These are phyloP conservation scores for Vicia sativa DNA, from an alignment of 306 rosid genomes.

Conservation along the genomic window DNA sequence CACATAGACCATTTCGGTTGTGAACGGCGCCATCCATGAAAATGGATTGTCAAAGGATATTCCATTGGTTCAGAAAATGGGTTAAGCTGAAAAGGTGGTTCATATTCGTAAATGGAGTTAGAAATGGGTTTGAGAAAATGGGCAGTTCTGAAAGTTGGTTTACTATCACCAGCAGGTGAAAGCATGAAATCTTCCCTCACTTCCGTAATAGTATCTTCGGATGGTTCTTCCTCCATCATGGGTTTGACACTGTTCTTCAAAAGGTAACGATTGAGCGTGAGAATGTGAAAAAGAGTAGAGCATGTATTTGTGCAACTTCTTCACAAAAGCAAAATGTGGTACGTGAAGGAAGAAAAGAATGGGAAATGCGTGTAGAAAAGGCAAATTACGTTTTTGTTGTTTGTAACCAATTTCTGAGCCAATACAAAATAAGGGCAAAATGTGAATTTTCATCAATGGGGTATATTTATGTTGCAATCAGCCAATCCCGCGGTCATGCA, in stretches of 20 bases:
- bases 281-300: no score
- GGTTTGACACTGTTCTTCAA: neutral
- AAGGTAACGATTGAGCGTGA: no score
- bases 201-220: slow-evolving; percentile 38
- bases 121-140: slow-evolving; percentile 52
- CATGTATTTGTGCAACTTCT: no score
- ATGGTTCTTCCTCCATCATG: slow-evolving; percentile 17
- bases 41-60: slow-evolving; percentile 32
- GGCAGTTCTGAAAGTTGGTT: slow-evolving; percentile 43
- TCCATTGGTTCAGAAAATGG: slow-evolving; percentile 19
- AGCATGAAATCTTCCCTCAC: slow-evolving; percentile 51
- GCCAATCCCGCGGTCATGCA: no score
- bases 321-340: no score
- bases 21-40: slow-evolving; percentile 35
- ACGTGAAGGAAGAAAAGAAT: no score
- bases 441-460: no score
- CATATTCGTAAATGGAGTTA: slow-evolving; percentile 4
- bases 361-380: neutral
- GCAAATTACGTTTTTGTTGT: neutral
- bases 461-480: no score
- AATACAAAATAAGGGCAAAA: no score
- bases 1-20: slow-evolving; percentile 38
- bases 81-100: neutral
- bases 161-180: slow-evolving; percentile 48
- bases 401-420: neutral